A percentile compares a stretch with the other conserved stretches of the same genome.
Conservation (phyloP, 129 eudicot genomes). For the Tanacetum coccineum region DNA sequence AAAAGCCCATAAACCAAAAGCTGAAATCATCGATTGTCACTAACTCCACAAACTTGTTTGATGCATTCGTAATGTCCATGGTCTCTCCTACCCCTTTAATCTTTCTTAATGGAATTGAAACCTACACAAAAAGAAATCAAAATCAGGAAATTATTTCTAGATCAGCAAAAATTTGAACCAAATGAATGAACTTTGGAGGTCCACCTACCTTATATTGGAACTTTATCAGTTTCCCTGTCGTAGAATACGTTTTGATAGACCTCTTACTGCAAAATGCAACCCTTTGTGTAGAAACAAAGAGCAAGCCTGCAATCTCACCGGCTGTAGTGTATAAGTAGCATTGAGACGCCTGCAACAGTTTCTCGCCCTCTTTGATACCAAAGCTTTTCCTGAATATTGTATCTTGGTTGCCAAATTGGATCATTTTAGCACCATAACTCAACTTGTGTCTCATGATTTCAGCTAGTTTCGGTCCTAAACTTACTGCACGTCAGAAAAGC, state of each 20-base stretch:
- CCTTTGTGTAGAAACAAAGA: no score
- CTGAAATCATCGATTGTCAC: constrained; percentile 28
- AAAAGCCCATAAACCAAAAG: no score
- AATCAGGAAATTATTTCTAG: neutral
- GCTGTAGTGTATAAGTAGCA: no score
- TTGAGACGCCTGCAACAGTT: constrained; percentile 27
- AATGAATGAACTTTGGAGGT: neutral
- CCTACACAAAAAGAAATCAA: constrained; percentile 5
- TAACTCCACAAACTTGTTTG: constrained; percentile 20
- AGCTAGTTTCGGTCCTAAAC: no score
- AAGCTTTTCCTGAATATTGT: constrained; percentile 19
- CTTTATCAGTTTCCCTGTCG: constrained; percentile 20
- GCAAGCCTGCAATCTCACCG: no score
- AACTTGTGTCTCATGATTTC: constrained; percentile 26
- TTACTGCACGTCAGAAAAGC: no score
- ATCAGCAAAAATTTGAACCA: neutral
- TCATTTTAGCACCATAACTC: constrained; percentile 28
- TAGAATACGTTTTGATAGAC: constrained; percentile 23
- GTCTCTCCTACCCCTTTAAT: constrained; percentile 16
- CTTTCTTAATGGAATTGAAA: constrained; percentile 24
- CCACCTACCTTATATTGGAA: constrained; percentile 19
- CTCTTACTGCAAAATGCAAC: no score
- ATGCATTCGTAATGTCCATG: constrained; percentile 18
- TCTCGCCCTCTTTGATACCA: constrained; percentile 13
- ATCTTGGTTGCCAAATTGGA: constrained; percentile 15